A percentile compares a stretch with the other conserved stretches of the same genome.
phyloP scores from a whole-genome alignment of 2,329 filamentous ascomycete genomes.

The Gaeumannomyces tritici region DNA sequence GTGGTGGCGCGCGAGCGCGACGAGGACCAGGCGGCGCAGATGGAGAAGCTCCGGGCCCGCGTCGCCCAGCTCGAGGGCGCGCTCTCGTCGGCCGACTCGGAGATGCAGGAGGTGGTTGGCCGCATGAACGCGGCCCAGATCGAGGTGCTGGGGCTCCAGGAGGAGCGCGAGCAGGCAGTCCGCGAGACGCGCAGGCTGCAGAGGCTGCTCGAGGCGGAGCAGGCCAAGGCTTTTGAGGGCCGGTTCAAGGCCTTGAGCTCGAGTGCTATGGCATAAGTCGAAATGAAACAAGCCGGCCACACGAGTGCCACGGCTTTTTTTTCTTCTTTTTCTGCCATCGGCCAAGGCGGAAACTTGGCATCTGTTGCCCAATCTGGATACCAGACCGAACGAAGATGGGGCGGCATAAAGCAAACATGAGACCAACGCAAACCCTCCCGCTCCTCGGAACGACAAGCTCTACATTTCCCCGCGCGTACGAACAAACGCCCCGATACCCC shows the following conservation, averaged over 20 bases:
- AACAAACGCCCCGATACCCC: not conserved
- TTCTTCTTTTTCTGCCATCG: no score
- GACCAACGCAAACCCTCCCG: not conserved
- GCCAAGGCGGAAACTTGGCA: not conserved
- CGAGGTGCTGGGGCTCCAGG: conserved; percentile 70
- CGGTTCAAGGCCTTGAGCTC: conserved; percentile 23
- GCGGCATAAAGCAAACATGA: not conserved
- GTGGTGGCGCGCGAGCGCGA: conserved; percentile 30
- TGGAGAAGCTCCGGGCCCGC: conserved; percentile 65
- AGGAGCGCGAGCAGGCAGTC: conserved; percentile 64
- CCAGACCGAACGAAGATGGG: not conserved
- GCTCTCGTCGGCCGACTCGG: conserved; percentile 61
- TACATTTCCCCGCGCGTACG: not conserved
- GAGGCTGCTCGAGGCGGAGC: conserved; percentile 55
- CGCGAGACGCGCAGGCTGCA: conserved; percentile 62
- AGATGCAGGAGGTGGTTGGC: conserved; percentile 77
- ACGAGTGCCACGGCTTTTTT: not conserved
- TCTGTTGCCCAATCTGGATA: not conserved
- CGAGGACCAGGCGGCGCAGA: conserved; percentile 63
- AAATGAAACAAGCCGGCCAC: not conserved
- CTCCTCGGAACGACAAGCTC: not conserved
- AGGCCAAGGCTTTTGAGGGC: conserved; percentile 40
- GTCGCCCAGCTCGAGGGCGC: conserved; percentile 81
- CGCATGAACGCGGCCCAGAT: conserved; percentile 78
- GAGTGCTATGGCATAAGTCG: not conserved